These are phyloP conservation scores for Helenozyma baotianmanensis DNA, from an alignment of 805 yeast genomes.

Conservation along the genomic window DNA sequence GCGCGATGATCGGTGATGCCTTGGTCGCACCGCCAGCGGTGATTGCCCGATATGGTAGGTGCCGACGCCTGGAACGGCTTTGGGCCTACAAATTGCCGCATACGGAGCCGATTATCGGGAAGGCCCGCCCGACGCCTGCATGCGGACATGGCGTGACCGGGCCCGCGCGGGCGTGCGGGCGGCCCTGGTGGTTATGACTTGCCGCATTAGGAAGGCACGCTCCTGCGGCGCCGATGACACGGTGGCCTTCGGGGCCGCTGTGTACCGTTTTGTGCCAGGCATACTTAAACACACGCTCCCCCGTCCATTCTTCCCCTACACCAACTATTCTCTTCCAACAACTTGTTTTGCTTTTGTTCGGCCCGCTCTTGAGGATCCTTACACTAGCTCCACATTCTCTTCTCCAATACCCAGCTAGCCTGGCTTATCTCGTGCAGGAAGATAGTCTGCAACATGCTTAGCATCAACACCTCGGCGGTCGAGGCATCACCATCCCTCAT, in stretches of 20 bases:
- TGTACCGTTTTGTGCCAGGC: no score
- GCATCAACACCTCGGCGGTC: conserved; percentile 6
- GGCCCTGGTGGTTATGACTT: no score
- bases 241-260: neutral
- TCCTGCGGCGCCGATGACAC: neutral
- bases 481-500: conserved; percentile 4
- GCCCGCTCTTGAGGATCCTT: no score
- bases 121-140: conserved; percentile 1
- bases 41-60: conserved; percentile 1
- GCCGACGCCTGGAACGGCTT: neutral
- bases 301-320: neutral
- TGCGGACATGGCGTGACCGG: no score
- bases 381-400: no score
- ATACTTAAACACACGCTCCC: no score
- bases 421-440: neutral
- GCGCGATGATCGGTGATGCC: no score
- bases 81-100: neutral
- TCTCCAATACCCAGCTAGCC: no score
- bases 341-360: no score
- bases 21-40: no score
- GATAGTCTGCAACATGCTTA: conserved; percentile 6
- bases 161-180: no score
- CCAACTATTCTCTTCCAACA: neutral
- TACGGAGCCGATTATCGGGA: conserved; percentile 1
- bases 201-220: no score